A percentile compares a stretch with the other conserved stretches of the same genome.
These are phyloP conservation scores for Prunus mongolica DNA, from an alignment of 306 rosid species.

Conservation along the genomic window DNA sequence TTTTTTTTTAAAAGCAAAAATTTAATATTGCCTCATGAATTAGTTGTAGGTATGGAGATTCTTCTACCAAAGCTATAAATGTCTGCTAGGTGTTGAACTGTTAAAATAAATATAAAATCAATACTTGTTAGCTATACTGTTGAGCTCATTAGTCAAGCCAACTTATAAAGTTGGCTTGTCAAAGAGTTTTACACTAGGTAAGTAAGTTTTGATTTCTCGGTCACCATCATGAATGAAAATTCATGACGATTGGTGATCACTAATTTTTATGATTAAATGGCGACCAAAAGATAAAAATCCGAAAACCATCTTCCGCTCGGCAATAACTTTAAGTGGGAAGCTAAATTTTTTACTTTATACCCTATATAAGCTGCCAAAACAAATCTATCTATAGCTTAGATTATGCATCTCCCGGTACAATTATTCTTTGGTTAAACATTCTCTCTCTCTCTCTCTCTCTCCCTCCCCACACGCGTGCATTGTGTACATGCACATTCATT, in stretches of 20 bases:
- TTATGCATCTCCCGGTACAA: slow-evolving; percentile 6
- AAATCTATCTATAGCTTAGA: background rate
- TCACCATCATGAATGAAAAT: too few species aligned
- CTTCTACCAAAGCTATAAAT: too few species aligned
- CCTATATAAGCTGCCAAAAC: background rate
- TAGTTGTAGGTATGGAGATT: too few species aligned
- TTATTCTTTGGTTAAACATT: slow-evolving; percentile 4
- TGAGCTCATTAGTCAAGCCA: background rate
- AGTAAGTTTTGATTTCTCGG: too few species aligned
- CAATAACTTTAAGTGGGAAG: background rate
- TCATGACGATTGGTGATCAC: background rate
- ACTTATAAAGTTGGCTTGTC: background rate
- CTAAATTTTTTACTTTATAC: background rate
- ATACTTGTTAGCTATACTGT: background rate
- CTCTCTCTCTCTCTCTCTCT: slow-evolving; percentile 16
- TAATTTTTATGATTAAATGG: background rate
- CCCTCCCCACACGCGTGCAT: slow-evolving; percentile 38
- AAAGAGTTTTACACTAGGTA: too few species aligned
- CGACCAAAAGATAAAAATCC: background rate
- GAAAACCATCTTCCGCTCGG: too few species aligned
- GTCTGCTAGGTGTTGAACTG: too few species aligned
- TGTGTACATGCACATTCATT: slow-evolving; percentile 49
- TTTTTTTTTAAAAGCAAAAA: too few species aligned
- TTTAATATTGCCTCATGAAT: too few species aligned
- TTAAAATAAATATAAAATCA: too few species aligned